Evolutionary conservation across 1,284 basidiomycete species (phyloP).

Genomic region (Trichosporon inkin): DNA sequence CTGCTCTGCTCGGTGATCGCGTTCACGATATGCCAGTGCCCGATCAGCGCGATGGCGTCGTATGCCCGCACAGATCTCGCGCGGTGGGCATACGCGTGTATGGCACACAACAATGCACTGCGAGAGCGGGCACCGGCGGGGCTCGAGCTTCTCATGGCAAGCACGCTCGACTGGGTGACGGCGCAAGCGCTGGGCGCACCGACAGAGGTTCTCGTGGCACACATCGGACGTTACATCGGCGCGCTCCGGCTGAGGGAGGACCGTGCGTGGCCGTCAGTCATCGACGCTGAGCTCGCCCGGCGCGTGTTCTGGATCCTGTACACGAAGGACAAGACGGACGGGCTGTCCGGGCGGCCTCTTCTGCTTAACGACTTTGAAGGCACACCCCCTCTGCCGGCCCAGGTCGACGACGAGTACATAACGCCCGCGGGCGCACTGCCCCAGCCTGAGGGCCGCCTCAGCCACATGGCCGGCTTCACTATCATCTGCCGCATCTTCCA

Average conservation of each 20-base stretch:
- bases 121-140: background rate
- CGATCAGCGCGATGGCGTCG: constrained; percentile 24
- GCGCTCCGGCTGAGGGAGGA: constrained; percentile 22
- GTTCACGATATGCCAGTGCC: constrained; percentile 34
- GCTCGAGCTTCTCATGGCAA: constrained; percentile 19
- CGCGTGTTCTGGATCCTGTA: constrained; percentile 34
- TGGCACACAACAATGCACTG: constrained; percentile 1
- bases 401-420: constrained; percentile 37
- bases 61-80: background rate
- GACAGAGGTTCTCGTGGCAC: constrained; percentile 19
- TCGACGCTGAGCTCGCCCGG: constrained; percentile 22
- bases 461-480: constrained; percentile 31
- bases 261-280: constrained; percentile 8
- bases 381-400: constrained; percentile 27
- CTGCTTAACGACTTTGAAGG: constrained; percentile 30
- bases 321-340: constrained; percentile 32
- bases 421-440: constrained; percentile 18
- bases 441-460: constrained; percentile 15
- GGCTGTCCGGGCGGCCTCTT: constrained; percentile 27
- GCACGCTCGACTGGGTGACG: constrained; percentile 27
- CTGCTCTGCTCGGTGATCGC: constrained; percentile 32
- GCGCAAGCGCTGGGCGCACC: constrained; percentile 24
- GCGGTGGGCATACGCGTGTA: background rate
- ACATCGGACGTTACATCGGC: constrained; percentile 26
- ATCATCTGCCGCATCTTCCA: constrained; percentile 28